Base-by-base conservation (phyloP, 139 green algal species). In the Ulvella scutata region DNA sequence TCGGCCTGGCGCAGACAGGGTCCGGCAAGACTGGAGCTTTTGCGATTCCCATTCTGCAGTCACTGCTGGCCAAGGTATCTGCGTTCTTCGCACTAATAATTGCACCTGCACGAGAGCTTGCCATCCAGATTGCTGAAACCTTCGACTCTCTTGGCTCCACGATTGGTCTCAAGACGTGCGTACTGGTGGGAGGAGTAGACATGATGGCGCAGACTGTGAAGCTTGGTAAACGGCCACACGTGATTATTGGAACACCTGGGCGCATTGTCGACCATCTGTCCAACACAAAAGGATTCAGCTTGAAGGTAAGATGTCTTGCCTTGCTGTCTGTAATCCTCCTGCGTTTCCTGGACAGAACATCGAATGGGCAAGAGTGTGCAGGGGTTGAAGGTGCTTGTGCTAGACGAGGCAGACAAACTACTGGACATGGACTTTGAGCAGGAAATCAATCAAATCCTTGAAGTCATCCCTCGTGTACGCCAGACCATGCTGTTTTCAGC, bases 351-450 rank as follows among this genome's bases (percentile, higher is more conserved):
- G n/a, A n/a, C n/a, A n/a, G n/a, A n/a, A n/a, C n/a, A n/a, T n/a
- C n/a, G n/a, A n/a, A 59, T 59, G 40, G 21, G 21, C 40, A 59
- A 20, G 21, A 59, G 0, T 17, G 40, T 67, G 20, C 51, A 67
- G 51, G 51, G 59, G 9, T 76, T 98, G 35, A 91, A 90, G 81
- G 88, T 95, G 81, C 79, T 98, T 76, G 89, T 97, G 51, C 83
- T 99, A 61, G 95, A 99, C 74, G 95, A 99, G 85, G 95, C 95
- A 1, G 95, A 99, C 83, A 89, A 97, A 74, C 88, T 99, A 75
- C 86, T 99, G 36, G 97, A 98, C 87, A 96, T 99, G 91, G 95
- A 99, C 83, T 99, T 99, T 88, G 95, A 99, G 83, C 77, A 92
- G 81, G 95, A 99, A 79, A 98, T 99, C 43, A 93, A 99, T 79